Evolutionary conservation across 2,329 filamentous ascomycete genomes (phyloP).

Genomic region (Plenodomus tracheiphilus): DNA sequence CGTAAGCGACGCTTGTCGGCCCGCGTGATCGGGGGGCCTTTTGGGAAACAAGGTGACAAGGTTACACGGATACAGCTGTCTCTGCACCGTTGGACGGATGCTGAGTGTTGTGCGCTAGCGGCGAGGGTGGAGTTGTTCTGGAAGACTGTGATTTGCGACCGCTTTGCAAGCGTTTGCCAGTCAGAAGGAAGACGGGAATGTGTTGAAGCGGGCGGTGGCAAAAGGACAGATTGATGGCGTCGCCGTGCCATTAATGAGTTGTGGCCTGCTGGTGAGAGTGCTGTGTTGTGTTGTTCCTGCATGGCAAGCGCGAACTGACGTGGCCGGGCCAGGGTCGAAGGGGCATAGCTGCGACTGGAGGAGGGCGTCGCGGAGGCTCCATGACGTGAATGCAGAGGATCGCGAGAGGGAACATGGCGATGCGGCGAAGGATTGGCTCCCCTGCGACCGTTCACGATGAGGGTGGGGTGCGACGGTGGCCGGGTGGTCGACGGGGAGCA

Average conservation of each 20-base stretch:
- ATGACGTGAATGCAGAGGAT: slow-evolving; percentile 17
- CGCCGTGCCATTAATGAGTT: slow-evolving; percentile 35
- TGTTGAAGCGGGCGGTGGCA: slow-evolving; percentile 24
- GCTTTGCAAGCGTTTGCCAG: slow-evolving; percentile 15
- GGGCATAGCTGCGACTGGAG: slow-evolving; percentile 14
- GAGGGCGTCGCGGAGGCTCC: slow-evolving; percentile 14
- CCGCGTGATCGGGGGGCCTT: slow-evolving; percentile 24
- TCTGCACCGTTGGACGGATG: slow-evolving; percentile 33
- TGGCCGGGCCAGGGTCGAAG: slow-evolving; percentile 31
- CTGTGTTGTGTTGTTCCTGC: slow-evolving; percentile 43
- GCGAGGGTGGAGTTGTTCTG: slow-evolving; percentile 22
- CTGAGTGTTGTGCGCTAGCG: slow-evolving; percentile 21
- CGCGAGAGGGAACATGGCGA: slow-evolving; percentile 6
- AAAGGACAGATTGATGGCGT: slow-evolving; percentile 32
- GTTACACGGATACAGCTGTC: slow-evolving; percentile 43
- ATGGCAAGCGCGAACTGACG: slow-evolving; percentile 38
- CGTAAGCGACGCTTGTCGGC: slow-evolving; percentile 25
- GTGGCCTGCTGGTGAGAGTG: slow-evolving; percentile 23
- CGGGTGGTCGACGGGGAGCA: background rate
- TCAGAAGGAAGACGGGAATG: slow-evolving; percentile 20
- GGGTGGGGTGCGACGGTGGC: background rate
- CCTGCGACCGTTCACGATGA: slow-evolving; percentile 17
- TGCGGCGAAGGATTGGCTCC: slow-evolving; percentile 19
- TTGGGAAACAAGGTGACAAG: slow-evolving; percentile 23
- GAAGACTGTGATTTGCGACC: slow-evolving; percentile 28